Base-by-base conservation (phyloP, 192 early-diverging fungal species). In the Anaeromyces robustus region DNA sequence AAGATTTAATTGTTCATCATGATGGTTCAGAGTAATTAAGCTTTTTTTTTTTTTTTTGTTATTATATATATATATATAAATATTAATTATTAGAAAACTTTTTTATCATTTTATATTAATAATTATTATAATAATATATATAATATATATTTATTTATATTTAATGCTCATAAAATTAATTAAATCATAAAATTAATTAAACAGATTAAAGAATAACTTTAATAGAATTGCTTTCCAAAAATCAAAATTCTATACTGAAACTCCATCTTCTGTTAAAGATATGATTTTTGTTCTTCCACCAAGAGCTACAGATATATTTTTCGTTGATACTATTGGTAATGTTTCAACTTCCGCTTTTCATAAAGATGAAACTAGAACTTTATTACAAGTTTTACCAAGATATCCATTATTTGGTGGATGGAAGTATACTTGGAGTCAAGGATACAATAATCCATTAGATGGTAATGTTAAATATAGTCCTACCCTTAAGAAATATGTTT, bases 391-490 rank as follows among this genome's bases (percentile, higher is more conserved):
- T n/a, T 86, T 84, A 37, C 96, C 98, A 34, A 92, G 98, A 32
- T 99, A 94, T 86, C 98, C 97, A 41, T 68, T 99, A 4, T 94
- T 93, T 85, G 98, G 98, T 79, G 95, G 95, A n/a, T 98, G 97
- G 97, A 94, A 93, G 82, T 98, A 97, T 83, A 94, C 93, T 22
- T 99, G 95, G 95, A 93, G 92, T 83, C 92, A 95, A 82, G 96
- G 95, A 9, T 99, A 96, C 88, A 93, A 94, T 78, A 87, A 92
- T 29, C 93, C 95, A 18, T 81, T 95, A 29, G 79, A 82, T 59
- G 81, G 86, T 29, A 93, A 93, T 83, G 79, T 97, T 31, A 92
- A 89, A 77, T 85, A 87, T 22, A 80, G 90, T 31, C 68, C 81
- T 11, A 79, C 82, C 6, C 82, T 79, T 59, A 87, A 85, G 12